Conservation (phyloP, 257 asterid genomes). For the Cynanchum wilfordii region DNA sequence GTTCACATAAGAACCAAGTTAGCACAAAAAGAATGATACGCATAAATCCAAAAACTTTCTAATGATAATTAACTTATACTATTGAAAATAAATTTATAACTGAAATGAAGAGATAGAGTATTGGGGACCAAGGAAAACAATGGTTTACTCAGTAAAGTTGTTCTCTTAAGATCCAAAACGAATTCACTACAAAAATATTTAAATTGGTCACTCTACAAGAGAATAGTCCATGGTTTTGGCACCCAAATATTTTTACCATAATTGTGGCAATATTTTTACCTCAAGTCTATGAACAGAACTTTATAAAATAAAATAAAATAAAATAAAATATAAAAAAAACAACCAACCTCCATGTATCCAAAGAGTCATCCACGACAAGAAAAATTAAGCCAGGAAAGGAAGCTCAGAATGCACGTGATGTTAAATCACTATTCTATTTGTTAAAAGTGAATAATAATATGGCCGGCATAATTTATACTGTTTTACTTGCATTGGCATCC, state of each 20-base stretch:
- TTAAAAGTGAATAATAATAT: background rate
- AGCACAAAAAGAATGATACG: slow-evolving; percentile 4
- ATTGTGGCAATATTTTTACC: background rate
- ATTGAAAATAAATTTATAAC: background rate
- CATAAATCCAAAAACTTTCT: background rate
- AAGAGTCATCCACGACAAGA: background rate
- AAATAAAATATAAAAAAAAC: no score
- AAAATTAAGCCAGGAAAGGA: background rate
- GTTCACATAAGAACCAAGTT: slow-evolving; percentile 30
- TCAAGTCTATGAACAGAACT: background rate
- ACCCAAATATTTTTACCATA: background rate
- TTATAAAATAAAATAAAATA: no score
- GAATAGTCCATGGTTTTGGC: background rate
- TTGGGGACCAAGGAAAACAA: background rate
- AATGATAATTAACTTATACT: background rate
- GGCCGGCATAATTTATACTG: background rate
- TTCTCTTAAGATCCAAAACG: background rate
- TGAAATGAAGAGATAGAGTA: background rate
- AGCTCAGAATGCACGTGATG: background rate
- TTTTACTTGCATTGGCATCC: background rate
- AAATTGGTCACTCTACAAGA: background rate
- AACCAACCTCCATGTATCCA: background rate
- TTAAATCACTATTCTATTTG: background rate
- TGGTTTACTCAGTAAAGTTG: background rate
- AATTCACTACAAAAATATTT: background rate